Evolutionary conservation across 1,284 basidiomycete genomes (phyloP), one percentile per base, ranked within the genome.

Genomic region (Ceratobasidium sp.): DNA sequence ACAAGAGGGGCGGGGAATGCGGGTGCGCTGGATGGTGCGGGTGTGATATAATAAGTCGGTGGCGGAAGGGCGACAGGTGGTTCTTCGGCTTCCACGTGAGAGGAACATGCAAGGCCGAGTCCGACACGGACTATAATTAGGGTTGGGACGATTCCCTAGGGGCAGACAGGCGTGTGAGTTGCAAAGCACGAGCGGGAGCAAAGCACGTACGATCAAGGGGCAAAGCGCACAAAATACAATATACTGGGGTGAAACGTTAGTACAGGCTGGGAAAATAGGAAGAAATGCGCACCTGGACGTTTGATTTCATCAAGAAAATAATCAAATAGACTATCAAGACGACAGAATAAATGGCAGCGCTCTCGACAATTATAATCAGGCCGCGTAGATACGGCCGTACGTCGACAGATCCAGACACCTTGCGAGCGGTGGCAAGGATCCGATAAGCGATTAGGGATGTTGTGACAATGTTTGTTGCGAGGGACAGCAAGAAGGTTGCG

Each of bases 121-220:
- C 68, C 68, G 41, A 71, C 68, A 11, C 68, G 53, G 39, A 71
- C 68, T 29, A 71, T 71, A 37, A 71, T 71, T 22, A 71, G 49
- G 9, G 68, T 71, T 31, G 68, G 68, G 27, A 59, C 68, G 24
- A 71, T 71, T 24, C 68, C 68, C 68, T 71, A 46, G 4, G 29
- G 27, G 27, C 11, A 2, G 39, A 27, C 11, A 27, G 24, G 29
- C 19, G 39, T 34, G 19, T 48, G 16, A 29, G 54, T 19, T 7
- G n/a, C 11, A 9, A n/a, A 39, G n/a, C 8, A 5, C n/a, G 16
- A 19, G 24, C 14, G 14, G 39, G 29, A 29, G 14, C 14, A 14
- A 13, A 16, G 13, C 41, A 59, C 68, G n/a, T 71, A 71, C 68
- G 16, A 71, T 59, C 19, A 59, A 48, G 31, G 68, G 68, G 39